Evolutionary conservation across 768 basidiomycete genomes (phyloP).

Genomic region (Termitomyces sp.): DNA sequence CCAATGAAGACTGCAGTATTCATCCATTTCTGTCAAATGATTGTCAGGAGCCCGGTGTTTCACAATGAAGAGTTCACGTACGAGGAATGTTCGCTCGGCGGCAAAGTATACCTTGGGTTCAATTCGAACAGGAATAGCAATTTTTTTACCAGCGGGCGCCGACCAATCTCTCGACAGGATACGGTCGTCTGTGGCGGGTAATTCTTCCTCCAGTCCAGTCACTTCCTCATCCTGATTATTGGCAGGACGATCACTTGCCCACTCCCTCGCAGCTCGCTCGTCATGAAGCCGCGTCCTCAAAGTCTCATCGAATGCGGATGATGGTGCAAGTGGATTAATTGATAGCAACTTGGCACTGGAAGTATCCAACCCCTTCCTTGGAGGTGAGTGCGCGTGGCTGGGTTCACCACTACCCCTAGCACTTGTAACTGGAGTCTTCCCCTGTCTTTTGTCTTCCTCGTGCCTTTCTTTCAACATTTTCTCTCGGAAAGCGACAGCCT

Average conservation of each 20-base stretch:
- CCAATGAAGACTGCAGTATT: constrained; percentile 85
- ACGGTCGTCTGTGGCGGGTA: constrained; percentile 40
- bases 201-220: constrained; percentile 21
- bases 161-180: constrained; percentile 64
- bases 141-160: constrained; percentile 84
- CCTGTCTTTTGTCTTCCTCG: constrained; percentile 26
- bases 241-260: constrained; percentile 22
- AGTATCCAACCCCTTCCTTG: constrained; percentile 22
- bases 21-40: constrained; percentile 71
- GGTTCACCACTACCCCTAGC: constrained; percentile 5
- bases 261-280: constrained; percentile 24
- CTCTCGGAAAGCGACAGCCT: constrained; percentile 85
- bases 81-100: constrained; percentile 90
- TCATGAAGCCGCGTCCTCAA: constrained; percentile 62
- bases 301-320: constrained; percentile 80
- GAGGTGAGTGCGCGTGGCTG: constrained; percentile 20
- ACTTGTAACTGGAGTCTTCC: constrained; percentile 6
- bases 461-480: constrained; percentile 58
- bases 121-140: constrained; percentile 91
- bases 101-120: constrained; percentile 99
- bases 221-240: constrained; percentile 40
- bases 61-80: constrained; percentile 34
- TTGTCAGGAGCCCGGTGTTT: constrained; percentile 3
- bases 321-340: constrained; percentile 85
- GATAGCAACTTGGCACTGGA: constrained; percentile 40